phyloP scores from a whole-genome alignment of 75 land plant species.

The Selaginella moellendorffii region DNA sequence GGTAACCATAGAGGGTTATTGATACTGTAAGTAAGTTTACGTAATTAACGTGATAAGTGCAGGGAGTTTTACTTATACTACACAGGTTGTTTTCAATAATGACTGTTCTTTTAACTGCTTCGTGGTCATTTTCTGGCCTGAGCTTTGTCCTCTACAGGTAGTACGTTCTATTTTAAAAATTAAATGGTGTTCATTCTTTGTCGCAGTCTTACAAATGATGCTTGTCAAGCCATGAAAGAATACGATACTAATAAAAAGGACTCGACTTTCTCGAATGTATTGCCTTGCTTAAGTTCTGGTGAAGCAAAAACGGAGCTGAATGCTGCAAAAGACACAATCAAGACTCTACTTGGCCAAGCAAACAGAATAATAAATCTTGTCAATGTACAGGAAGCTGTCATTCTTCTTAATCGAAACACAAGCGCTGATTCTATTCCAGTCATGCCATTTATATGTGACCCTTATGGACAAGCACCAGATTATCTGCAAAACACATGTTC shows the following conservation, averaged over 20 bases:
- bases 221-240: slow-evolving; percentile 16
- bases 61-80: background rate
- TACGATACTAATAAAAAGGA: slow-evolving; percentile 1
- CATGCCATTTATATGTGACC: slow-evolving; percentile 12
- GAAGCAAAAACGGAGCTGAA: background rate
- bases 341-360: slow-evolving; percentile 6
- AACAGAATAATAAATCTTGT: slow-evolving; percentile 10
- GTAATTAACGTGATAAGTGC: background rate
- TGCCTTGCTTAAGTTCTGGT: slow-evolving; percentile 9
- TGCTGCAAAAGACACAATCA: slow-evolving; percentile 9
- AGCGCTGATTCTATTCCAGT: background rate
- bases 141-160: slow-evolving; percentile 12
- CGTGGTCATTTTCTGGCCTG: slow-evolving; percentile 9
- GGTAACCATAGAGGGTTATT: background rate
- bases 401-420: background rate
- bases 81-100: slow-evolving; percentile 4
- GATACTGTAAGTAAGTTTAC: background rate
- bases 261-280: slow-evolving; percentile 11
- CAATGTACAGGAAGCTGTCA: slow-evolving; percentile 9
- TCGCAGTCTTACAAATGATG: slow-evolving; percentile 11
- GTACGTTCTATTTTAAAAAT: background rate
- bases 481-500: background rate
- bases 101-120: slow-evolving; percentile 4
- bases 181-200: background rate
- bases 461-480: slow-evolving; percentile 13